Conservation (phyloP, 2,329 filamentous ascomycete genomes). For the Epicoccum sorghinum region DNA sequence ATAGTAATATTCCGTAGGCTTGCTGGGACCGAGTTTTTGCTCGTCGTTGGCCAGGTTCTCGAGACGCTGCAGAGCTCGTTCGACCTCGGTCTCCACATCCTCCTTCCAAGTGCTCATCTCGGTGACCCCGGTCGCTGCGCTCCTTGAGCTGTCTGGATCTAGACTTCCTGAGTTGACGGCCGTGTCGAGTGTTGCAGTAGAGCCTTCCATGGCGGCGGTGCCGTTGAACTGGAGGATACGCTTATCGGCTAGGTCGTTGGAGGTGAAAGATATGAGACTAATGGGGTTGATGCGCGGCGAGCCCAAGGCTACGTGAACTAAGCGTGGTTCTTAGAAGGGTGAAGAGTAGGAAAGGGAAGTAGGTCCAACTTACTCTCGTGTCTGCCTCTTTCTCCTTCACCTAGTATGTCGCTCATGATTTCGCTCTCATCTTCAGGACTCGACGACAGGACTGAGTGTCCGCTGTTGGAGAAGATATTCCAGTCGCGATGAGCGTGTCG, state of each 20-base stretch:
- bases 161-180: conserved; percentile 14
- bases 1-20: conserved; percentile 34
- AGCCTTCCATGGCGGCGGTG: conserved; percentile 19
- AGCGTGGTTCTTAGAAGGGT: conserved; percentile 7
- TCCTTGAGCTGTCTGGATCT: conserved; percentile 19
- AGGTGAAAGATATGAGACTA: conserved; percentile 36
- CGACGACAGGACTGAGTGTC: conserved; percentile 21
- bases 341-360: not conserved
- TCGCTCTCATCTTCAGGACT: conserved; percentile 28
- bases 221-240: conserved; percentile 26
- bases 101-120: conserved; percentile 45
- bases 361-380: conserved; percentile 18
- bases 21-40: conserved; percentile 21
- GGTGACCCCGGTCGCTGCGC: conserved; percentile 34
- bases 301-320: conserved; percentile 36
- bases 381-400: conserved; percentile 22
- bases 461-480: conserved; percentile 25
- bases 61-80: conserved; percentile 29
- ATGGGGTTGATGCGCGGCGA: conserved; percentile 37
- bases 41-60: conserved; percentile 46
- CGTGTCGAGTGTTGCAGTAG: conserved; percentile 2
- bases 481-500: conserved; percentile 16
- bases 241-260: conserved; percentile 23
- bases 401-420: conserved; percentile 24
- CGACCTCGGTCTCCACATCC: conserved; percentile 35